A percentile compares a stretch with the other conserved stretches of the same genome.
Conservation (phyloP, 352 stramenopile species). For the Phytophthora foliorum region DNA sequence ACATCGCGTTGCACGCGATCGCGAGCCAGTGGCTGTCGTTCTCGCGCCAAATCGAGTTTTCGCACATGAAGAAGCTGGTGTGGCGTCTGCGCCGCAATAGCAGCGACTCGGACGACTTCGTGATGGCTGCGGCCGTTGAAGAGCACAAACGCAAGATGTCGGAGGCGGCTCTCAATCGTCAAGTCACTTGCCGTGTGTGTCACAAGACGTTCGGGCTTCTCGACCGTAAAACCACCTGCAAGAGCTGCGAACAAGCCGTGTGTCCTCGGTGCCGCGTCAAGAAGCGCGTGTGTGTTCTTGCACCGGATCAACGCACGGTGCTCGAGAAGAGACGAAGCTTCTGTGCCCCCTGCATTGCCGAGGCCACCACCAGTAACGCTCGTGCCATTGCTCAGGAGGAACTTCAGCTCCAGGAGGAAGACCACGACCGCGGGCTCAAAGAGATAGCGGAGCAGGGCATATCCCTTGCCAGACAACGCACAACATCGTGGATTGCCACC, state of each 20-base stretch:
- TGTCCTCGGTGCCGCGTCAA: slow-evolving; percentile 39
- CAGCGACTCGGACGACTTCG: slow-evolving; percentile 16
- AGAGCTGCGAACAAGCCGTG: slow-evolving; percentile 31
- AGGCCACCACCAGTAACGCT: slow-evolving; percentile 26
- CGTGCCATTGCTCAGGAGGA: slow-evolving; percentile 33
- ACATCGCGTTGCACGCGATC: slow-evolving; percentile 33
- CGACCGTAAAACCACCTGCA: slow-evolving; percentile 35
- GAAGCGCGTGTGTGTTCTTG: slow-evolving; percentile 33
- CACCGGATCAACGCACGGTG: slow-evolving; percentile 21
- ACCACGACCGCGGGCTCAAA: slow-evolving; percentile 10
- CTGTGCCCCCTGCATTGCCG: slow-evolving; percentile 32
- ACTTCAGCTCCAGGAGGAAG: slow-evolving; percentile 13
- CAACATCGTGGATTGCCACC: slow-evolving; percentile 26
- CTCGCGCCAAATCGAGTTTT: slow-evolving; percentile 35
- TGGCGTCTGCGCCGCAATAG: slow-evolving; percentile 22
- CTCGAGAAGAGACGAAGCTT: slow-evolving; percentile 29
- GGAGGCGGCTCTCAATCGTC: slow-evolving; percentile 19
- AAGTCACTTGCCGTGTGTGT: slow-evolving; percentile 25
- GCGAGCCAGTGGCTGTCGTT: slow-evolving; percentile 34
- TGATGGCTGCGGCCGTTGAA: slow-evolving; percentile 5
- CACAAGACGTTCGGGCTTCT: slow-evolving; percentile 31
- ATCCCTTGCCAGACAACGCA: slow-evolving; percentile 22
- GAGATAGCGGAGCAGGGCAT: slow-evolving; percentile 2
- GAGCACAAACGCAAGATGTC: slow-evolving; percentile 15
- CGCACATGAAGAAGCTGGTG: slow-evolving; percentile 40